Percentiles rank a stretch among this genome's conserved stretches.
These are phyloP conservation scores for Gynochthodes officinalis DNA, from an alignment of 257 asterid genomes.

Conservation along the genomic window DNA sequence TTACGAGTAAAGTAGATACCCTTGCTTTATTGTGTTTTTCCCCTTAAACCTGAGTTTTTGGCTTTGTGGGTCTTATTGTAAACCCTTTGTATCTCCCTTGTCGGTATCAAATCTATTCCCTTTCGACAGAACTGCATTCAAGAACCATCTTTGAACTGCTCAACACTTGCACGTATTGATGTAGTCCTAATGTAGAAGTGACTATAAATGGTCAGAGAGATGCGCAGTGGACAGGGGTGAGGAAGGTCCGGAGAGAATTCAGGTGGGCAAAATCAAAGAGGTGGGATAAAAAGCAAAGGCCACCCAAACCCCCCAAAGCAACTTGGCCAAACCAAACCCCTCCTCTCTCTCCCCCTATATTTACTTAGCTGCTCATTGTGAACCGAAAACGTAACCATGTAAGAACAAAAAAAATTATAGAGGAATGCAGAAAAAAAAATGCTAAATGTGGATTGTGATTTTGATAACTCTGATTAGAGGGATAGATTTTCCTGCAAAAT, in stretches of 20 bases:
- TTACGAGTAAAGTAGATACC: slow-evolving; percentile 23
- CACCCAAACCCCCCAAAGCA: slow-evolving; percentile 28
- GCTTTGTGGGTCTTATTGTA: slow-evolving; percentile 25
- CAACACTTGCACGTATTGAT: neutral
- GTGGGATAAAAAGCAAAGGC: slow-evolving; percentile 17
- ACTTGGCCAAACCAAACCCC: slow-evolving; percentile 13
- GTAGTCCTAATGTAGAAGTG: neutral
- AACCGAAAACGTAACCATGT: neutral
- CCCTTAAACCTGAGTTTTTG: slow-evolving; percentile 26
- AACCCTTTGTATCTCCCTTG: slow-evolving; percentile 29
- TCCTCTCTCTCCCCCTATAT: slow-evolving; percentile 15
- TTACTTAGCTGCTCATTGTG: slow-evolving; percentile 12
- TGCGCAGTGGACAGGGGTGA: slow-evolving; percentile 15
- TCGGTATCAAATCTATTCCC: slow-evolving; percentile 27
- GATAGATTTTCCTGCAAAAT: too few species aligned
- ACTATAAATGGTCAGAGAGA: neutral
- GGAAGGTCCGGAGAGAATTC: slow-evolving; percentile 36
- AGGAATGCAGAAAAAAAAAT: too few species aligned
- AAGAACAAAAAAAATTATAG: neutral
- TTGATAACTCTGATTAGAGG: too few species aligned
- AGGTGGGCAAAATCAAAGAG: slow-evolving; percentile 22
- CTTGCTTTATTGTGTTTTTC: neutral
- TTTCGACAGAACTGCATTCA: slow-evolving; percentile 38
- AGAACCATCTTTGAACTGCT: slow-evolving; percentile 9
- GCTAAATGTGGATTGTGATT: too few species aligned